Base-by-base conservation (phyloP, 2,329 filamentous ascomycete genomes). In the Sclerotinia minor region DNA sequence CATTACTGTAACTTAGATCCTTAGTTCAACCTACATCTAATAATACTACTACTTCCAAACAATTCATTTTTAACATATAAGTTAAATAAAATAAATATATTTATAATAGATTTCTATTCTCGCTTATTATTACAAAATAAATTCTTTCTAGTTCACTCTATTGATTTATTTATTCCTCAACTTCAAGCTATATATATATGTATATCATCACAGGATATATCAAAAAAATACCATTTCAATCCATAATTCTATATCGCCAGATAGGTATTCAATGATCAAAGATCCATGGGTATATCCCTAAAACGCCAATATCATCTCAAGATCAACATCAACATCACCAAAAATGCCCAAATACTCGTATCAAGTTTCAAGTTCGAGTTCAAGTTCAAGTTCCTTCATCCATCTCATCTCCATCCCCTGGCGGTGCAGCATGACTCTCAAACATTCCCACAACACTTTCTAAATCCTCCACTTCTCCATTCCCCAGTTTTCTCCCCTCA, bases 391-490 rank as follows among this genome's bases (percentile, higher is more conserved):
- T 6, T 6, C 54, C 65, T 64, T 74, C 70, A 67, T 75, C 72
- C 74, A 75, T 73, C 35, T 69, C 35, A 64, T 75, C 73, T n/a
- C 54, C 71, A 15, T 63, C 29, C n/a, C 64, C 73, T 47, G 57
- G 24, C 8, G 35, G 32, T 15, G 35, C 65, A 26, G 59, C 59
- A 5, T 63, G 59, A 21, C 73, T 75, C 3, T 75, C 81, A 38
- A 88, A 74, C 61, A 84, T 73, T 5, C 78, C 76, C 32, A 83
- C 81, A 3, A 86, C 78, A 65, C 75, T 79, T 75, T 89, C 87
- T 70, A 89, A 70, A 9, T 82, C 83, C 70, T 87, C 84, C 1
- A 88, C 85, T 75, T 89, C 86, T 1, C 79, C 82, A 58, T 79
- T 79, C 2, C 77, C 81, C 19, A 87, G 72, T 38, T 78, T 81